A percentile compares a stretch with the other conserved stretches of the same genome.
Conservation (phyloP, 352 stramenopile species). For the Thraustotheca clavata region DNA sequence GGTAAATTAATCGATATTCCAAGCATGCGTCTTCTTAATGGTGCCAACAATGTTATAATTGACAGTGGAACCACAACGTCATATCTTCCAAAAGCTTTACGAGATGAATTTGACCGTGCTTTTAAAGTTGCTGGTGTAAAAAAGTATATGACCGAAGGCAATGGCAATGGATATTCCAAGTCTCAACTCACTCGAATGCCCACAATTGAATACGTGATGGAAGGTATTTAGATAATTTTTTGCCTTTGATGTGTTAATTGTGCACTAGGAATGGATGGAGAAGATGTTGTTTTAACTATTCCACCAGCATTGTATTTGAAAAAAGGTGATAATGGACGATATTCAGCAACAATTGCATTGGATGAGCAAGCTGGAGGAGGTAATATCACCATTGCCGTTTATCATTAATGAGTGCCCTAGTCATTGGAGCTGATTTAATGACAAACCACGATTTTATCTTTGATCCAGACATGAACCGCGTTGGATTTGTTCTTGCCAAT, state of each 20-base stretch:
- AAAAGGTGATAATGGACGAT: slow-evolving; percentile 34
- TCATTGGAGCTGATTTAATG: slow-evolving; percentile 82
- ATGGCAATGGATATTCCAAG: slow-evolving; percentile 47
- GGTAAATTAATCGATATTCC: slow-evolving; percentile 48
- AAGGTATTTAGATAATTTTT: slow-evolving; percentile 23
- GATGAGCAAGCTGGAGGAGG: slow-evolving; percentile 52
- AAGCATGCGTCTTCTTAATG: slow-evolving; percentile 30
- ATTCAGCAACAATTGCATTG: slow-evolving; percentile 56
- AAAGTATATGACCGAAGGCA: slow-evolving; percentile 23
- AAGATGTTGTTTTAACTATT: slow-evolving; percentile 46
- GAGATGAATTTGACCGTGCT: slow-evolving; percentile 38
- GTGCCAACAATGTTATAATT: slow-evolving; percentile 52
- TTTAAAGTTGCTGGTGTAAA: slow-evolving; percentile 32
- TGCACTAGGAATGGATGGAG: slow-evolving; percentile 28
- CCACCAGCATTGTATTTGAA: slow-evolving; percentile 60
- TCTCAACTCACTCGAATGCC: slow-evolving; percentile 41
- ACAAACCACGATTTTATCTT: slow-evolving; percentile 76
- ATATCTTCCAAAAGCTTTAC: slow-evolving; percentile 51
- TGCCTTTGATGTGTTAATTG: not conserved
- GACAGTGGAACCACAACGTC: slow-evolving; percentile 82
- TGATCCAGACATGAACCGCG: slow-evolving; percentile 52
- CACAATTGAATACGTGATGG: slow-evolving; percentile 59
- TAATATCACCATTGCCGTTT: slow-evolving; percentile 3
- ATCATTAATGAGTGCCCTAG: slow-evolving; percentile 8
- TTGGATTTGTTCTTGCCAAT: slow-evolving; percentile 69